Conservation (phyloP, 805 yeast species). For the Lachancea fermentati region DNA sequence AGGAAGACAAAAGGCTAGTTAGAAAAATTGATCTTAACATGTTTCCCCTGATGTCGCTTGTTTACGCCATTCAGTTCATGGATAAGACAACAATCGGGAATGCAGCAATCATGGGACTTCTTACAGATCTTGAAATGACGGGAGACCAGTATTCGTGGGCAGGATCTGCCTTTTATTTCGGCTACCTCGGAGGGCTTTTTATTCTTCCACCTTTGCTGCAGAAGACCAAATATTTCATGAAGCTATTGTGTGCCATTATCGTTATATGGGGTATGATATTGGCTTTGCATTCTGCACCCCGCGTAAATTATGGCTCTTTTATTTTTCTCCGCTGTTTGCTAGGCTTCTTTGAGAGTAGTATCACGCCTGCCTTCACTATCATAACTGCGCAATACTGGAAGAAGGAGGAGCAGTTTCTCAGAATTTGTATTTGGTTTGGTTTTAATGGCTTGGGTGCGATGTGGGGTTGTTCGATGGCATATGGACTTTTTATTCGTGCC, state of each 20-base stretch:
- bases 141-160: conserved; percentile 41
- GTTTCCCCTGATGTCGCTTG: conserved; percentile 34
- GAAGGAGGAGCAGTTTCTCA: conserved; percentile 35
- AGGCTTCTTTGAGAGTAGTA: conserved; percentile 43
- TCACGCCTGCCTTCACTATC: conserved; percentile 48
- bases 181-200: conserved; percentile 38
- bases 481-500: conserved; percentile 38
- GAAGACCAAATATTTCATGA: conserved; percentile 45
- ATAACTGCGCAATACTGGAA: conserved; percentile 51
- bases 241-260: conserved; percentile 40
- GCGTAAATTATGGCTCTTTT: conserved; percentile 36
- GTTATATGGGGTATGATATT: conserved; percentile 52
- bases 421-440: conserved; percentile 38
- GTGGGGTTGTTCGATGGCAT: conserved; percentile 47
- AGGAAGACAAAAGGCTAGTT: conserved; percentile 29
- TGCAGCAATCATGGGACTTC: conserved; percentile 42
- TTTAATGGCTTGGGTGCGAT: conserved; percentile 39
- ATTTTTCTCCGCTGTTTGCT: conserved; percentile 39
- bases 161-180: conserved; percentile 54
- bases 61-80: conserved; percentile 37
- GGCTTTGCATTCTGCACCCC: conserved; percentile 43
- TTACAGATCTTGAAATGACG: conserved; percentile 37
- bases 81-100: conserved; percentile 38
- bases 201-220: conserved; percentile 31
- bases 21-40: conserved; percentile 37